Evolutionary conservation across 2,329 filamentous ascomycete genomes (phyloP), one percentile per base, ranked within the genome.

Genomic region (Didymella pomorum): DNA sequence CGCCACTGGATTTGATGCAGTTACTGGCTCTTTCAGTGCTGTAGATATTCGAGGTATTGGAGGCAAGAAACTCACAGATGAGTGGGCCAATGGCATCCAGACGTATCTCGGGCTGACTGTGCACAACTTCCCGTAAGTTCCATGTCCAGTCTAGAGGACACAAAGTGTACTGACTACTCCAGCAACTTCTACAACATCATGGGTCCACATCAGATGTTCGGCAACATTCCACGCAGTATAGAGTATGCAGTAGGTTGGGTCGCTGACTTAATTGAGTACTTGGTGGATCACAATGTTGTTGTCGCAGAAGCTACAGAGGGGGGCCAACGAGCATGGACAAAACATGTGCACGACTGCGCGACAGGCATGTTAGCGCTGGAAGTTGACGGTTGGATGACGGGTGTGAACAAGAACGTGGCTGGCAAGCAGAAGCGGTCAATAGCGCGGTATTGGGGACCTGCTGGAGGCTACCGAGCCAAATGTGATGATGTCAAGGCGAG

Each of bases 371-470:
- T 85, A 25, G 74, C 77, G 0, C 81, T 80, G 57, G 78, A 83
- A 60, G 79, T 83, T 0, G 82, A 85, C 59, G 80, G 77, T 1
- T 85, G 83, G 83, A 84, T 84, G 82, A 85, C 82, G 2, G 83
- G 83, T 0, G 80, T 85, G 1, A 85, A 85, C 61, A 82, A 76
- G 61, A 84, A 84, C 56, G 64, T 84, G 31, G 71, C 74, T 16
- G 64, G 63, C 9, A 64, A 64, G 71, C 75, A 79, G 63, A 78
- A 77, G 59, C 73, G 82, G 44, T 79, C 73, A 9, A 75, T 84
- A 62, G 78, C 79, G 3, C 71, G 82, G 44, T 84, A 84, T 56
- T 76, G 76, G 28, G 82, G 82, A 0, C 73, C 78, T 4, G 81
- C 79, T 0, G 73, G 76, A 0, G 81, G 78, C 2, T 84, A 79